Evolutionary conservation across 108 stramenopile genomes (phyloP), one percentile per base, ranked within the genome.

Genomic region (Cyclotella atomus): DNA sequence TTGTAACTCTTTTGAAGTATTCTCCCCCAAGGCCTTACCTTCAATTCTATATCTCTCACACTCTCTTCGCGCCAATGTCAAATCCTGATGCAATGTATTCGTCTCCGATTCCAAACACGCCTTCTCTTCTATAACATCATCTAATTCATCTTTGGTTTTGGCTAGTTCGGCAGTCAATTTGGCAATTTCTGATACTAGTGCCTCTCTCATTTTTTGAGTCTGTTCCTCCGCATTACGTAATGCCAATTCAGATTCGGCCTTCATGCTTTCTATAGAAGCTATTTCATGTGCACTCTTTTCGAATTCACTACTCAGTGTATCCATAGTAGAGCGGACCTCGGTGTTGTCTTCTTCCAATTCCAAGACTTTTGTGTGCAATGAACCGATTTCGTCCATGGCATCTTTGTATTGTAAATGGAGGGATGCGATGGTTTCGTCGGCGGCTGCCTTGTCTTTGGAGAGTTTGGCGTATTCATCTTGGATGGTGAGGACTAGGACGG

Each of bases 381-480:
- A 72, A 25, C 72, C 50, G 5, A 80, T 73, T 45, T 80, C 79
- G 59, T 80, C 79, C 66, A 80, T 60, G 44, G 79, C 79, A 41
- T 80, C 79, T 36, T 38, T 64, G 46, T 80, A 80, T 68, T 73
- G 79, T 6, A 25, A n/a, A 45, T 80, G 67, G 44, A 80, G 59
- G 38, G 27, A 49, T 50, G 59, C 29, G 29, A 80, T 64, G 28
- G 71, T 68, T 15, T 63, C 52, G 54, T 80, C 79, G 8, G 79
- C 79, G 54, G 25, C 45, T 6, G 79, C 71, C 68, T 80, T 80
- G 44, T 80, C 79, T 50, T 73, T 73, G 28, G 79, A 73, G 1
- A 80, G 25, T 56, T 80, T 73, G 52, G 79, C 79, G 43, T 80
- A 80, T 38, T 73, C 79, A 35, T 80, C 79, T 59, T 80, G 79